These are phyloP conservation scores for Tylopilus felleus DNA, from an alignment of 768 basidiomycete genomes.

Conservation along the genomic window DNA sequence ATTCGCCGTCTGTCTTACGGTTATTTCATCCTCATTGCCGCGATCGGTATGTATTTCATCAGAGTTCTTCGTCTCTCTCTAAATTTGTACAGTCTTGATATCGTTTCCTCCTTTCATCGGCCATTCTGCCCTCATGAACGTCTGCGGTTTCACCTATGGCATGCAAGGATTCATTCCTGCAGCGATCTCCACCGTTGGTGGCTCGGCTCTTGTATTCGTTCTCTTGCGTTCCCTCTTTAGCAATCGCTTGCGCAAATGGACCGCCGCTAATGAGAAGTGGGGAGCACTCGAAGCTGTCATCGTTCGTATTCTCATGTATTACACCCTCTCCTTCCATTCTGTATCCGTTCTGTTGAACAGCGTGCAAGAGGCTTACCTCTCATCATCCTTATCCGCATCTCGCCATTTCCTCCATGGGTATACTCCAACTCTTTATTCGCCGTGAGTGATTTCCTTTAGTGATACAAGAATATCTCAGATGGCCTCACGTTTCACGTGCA, in stretches of 20 bases:
- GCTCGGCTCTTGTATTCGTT: slow-evolving; percentile 61
- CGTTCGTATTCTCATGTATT: slow-evolving; percentile 38
- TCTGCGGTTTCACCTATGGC: slow-evolving; percentile 84
- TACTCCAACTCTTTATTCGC: slow-evolving; percentile 82
- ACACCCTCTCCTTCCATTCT: background rate
- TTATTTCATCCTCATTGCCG: slow-evolving; percentile 50
- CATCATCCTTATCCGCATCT: slow-evolving; percentile 76
- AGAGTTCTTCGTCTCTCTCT: slow-evolving; percentile 48
- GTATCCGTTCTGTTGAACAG: slow-evolving; percentile 34
- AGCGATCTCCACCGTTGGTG: slow-evolving; percentile 56
- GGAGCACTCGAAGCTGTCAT: slow-evolving; percentile 72
- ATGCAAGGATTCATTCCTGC: slow-evolving; percentile 72
- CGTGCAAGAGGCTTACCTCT: slow-evolving; percentile 74
- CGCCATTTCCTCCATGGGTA: slow-evolving; percentile 84
- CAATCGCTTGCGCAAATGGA: slow-evolving; percentile 54
- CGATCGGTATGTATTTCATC: slow-evolving; percentile 55
- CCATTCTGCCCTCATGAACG: slow-evolving; percentile 38
- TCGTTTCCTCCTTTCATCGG: slow-evolving; percentile 35
- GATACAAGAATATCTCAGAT: background rate
- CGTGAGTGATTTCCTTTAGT: slow-evolving; percentile 39
- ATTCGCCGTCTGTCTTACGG: slow-evolving; percentile 60
- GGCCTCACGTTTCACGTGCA: slow-evolving; percentile 1
- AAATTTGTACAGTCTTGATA: slow-evolving; percentile 20
- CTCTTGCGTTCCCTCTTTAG: slow-evolving; percentile 58
- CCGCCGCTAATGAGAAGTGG: slow-evolving; percentile 67